Evolutionary conservation across 805 yeast species (phyloP).

Genomic region (Starmerella stigmatis): DNA sequence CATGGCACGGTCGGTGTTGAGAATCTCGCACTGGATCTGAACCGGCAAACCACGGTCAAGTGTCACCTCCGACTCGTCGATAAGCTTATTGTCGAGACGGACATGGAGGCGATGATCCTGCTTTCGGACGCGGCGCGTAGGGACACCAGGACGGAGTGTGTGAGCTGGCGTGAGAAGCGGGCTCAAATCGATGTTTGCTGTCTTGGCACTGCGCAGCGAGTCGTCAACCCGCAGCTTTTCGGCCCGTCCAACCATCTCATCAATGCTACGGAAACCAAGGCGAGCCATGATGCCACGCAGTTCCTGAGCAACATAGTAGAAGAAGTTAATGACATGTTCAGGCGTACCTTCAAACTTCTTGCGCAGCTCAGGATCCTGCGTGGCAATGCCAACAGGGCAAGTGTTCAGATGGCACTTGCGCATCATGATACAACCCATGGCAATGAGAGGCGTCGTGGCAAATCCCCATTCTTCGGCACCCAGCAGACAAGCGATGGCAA

Average conservation of each 20-base stretch:
- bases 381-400: conserved; percentile 98
- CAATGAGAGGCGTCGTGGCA: conserved; percentile 93
- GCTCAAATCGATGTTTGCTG: conserved; percentile 78
- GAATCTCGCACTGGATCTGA: conserved; percentile 82
- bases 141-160: conserved; percentile 90
- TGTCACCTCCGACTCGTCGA: conserved; percentile 93
- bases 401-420: conserved; percentile 87
- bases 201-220: conserved; percentile 76
- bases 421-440: conserved; percentile 96
- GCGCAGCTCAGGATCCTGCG: conserved; percentile 92
- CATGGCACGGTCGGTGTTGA: conserved; percentile 91
- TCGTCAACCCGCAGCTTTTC: conserved; percentile 81
- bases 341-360: conserved; percentile 93
- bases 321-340: conserved; percentile 95
- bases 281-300: conserved; percentile 87
- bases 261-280: conserved; percentile 88
- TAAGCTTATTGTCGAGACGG: conserved; percentile 87
- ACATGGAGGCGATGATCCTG: conserved; percentile 91
- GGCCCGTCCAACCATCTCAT: conserved; percentile 97
- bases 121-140: conserved; percentile 81
- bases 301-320: conserved; percentile 88
- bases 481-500: conserved; percentile 86
- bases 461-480: conserved; percentile 99
- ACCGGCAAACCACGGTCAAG: conserved; percentile 93
- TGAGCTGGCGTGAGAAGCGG: conserved; percentile 97